Evolutionary conservation across 805 yeast genomes (phyloP).

Genomic region (Monosporozyma aerobia): DNA sequence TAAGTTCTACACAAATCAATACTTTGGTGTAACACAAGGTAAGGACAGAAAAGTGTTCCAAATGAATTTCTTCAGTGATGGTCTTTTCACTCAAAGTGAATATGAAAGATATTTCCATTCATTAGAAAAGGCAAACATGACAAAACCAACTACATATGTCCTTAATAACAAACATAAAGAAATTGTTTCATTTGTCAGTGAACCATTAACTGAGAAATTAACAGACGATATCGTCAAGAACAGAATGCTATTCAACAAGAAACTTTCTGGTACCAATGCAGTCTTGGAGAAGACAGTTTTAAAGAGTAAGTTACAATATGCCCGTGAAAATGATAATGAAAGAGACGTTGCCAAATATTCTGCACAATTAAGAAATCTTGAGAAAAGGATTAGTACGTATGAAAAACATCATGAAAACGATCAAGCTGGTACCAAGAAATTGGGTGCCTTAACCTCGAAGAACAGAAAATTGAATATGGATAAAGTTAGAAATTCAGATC

Average conservation of each 20-base stretch:
- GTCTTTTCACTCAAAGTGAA: conserved; percentile 60
- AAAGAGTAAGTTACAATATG: conserved; percentile 66
- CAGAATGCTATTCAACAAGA: conserved; percentile 54
- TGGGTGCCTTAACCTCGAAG: conserved; percentile 72
- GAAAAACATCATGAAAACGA: conserved; percentile 33
- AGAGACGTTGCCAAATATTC: conserved; percentile 39
- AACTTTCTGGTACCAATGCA: conserved; percentile 57
- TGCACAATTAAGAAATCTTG: conserved; percentile 36
- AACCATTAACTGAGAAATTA: conserved; percentile 60
- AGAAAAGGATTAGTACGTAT: conserved; percentile 30
- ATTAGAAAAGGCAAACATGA: conserved; percentile 43
- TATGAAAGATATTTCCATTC: conserved; percentile 59
- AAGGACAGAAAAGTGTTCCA: conserved; percentile 65
- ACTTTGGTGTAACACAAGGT: conserved; percentile 75
- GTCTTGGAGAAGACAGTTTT: conserved; percentile 66
- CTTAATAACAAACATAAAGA: conserved; percentile 57
- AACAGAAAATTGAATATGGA: conserved; percentile 76
- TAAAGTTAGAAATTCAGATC: conserved; percentile 71
- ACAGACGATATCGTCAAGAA: conserved; percentile 70
- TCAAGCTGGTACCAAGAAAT: conserved; percentile 35
- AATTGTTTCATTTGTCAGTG: conserved; percentile 51
- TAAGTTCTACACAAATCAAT: conserved; percentile 43
- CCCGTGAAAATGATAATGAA: conserved; percentile 47
- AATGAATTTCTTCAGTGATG: conserved; percentile 73
- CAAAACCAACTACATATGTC: conserved; percentile 50